Evolutionary conservation across 768 basidiomycete species (phyloP), one percentile per base, ranked within the genome.

Genomic region (Suillus ampliporus): DNA sequence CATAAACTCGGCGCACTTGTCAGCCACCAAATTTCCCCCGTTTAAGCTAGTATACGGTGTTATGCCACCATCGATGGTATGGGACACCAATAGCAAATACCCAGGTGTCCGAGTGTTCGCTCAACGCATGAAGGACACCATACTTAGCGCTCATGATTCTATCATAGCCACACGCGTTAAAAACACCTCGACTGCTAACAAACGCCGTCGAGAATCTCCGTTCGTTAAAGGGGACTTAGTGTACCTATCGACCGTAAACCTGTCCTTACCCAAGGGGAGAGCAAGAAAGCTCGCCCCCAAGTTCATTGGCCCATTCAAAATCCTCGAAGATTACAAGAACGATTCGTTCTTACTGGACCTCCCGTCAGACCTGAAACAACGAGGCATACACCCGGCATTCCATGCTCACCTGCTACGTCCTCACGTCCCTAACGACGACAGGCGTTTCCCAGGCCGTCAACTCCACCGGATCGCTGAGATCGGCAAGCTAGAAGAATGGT

Each of bases 391-490:
- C 62, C 61, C 67, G 4, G 67, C 62, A 3, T 79, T 80, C 57
- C 79, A 80, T 60, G 70, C 76, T 0, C 71, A 67, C 9, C 60
- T 76, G 5, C 68, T 79, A 0, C 60, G 73, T 0, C 67, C 72
- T 19, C 77, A 80, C 50, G 51, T 66, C 4, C 74, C 74, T 0
- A 79, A 78, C 57, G 76, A 79, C 59, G 75, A 79, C 58, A n/a
- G 71, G 2, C 60, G 26, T 77, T 77, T 58, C 73, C 73, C 75
- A 0, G 72, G 76, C 1, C 60, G 75, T 7, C 62, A 64, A 21
- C 53, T 66, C 28, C 64, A 48, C 3, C 74, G 74, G 41, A 38
- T 78, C 17, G 40, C 56, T 1, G 73, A 64, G 11, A 43, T 74
- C 5, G 69, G 69, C 0, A 65, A 69, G 4, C 26, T 62, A 3